A percentile compares a stretch with the other conserved stretches of the same genome.
Evolutionary conservation across 2,329 filamentous ascomycete genomes (phyloP).

Genomic region (Apiospora saccharicola): DNA sequence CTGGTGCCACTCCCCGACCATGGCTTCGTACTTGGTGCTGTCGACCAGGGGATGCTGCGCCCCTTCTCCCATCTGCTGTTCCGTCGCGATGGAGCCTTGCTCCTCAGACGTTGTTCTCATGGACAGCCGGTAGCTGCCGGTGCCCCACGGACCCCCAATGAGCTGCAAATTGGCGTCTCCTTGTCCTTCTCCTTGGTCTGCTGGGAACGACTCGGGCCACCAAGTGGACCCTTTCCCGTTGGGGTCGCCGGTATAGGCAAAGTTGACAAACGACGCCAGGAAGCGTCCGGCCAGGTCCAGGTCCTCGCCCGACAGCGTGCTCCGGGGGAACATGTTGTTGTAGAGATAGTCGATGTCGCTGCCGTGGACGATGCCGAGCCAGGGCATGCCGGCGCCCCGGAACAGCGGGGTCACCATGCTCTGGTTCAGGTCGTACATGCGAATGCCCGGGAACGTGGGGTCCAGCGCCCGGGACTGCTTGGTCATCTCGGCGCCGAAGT

Average conservation of each 20-base stretch:
- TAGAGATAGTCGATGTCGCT: conserved; percentile 25
- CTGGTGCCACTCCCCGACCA: conserved; percentile 24
- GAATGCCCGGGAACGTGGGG: conserved; percentile 13
- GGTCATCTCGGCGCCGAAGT: conserved; percentile 33
- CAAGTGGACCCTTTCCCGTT: neutral
- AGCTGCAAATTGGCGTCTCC: neutral
- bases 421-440: conserved; percentile 25
- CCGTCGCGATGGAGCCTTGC: neutral
- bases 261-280: conserved; percentile 9
- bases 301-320: neutral
- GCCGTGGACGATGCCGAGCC: conserved; percentile 18
- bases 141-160: conserved; percentile 5
- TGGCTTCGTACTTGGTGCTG: conserved; percentile 31
- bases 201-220: conserved; percentile 20
- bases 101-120: neutral
- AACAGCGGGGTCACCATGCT: conserved; percentile 25
- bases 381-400: conserved; percentile 23
- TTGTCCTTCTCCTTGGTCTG: neutral
- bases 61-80: neutral
- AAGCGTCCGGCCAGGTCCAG: neutral
- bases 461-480: conserved; percentile 25
- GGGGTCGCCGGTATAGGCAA: conserved; percentile 19
- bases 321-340: conserved; percentile 23
- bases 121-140: neutral
- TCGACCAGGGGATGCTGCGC: conserved; percentile 29